Conservation (phyloP, 768 basidiomycete species). For the Xerocomus spinulosus region DNA sequence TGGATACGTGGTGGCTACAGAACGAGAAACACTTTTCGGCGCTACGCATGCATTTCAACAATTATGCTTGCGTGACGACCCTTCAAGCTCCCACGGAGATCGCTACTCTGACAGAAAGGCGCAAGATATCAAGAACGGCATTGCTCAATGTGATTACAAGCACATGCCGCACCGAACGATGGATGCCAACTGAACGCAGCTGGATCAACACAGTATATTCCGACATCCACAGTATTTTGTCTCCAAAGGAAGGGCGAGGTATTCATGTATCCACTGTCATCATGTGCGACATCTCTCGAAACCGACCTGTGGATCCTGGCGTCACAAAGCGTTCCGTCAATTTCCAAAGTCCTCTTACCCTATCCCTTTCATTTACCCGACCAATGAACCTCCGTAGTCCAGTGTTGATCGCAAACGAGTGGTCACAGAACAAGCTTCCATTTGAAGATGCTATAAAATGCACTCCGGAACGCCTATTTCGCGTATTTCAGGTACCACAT, state of each 20-base stretch:
- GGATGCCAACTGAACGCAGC: slow-evolving; percentile 23
- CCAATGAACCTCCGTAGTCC: slow-evolving; percentile 13
- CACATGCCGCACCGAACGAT: slow-evolving; percentile 18
- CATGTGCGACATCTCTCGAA: slow-evolving; percentile 20
- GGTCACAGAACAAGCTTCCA: slow-evolving; percentile 12
- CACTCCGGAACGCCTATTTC: slow-evolving; percentile 15
- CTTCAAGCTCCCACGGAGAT: slow-evolving; percentile 11
- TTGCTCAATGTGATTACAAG: slow-evolving; percentile 18
- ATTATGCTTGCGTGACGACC: slow-evolving; percentile 38
- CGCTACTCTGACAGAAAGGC: slow-evolving; percentile 12
- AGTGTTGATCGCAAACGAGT: slow-evolving; percentile 2
- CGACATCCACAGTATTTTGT: slow-evolving; percentile 18
- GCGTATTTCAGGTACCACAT: slow-evolving; percentile 16
- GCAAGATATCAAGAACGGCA: slow-evolving; percentile 17
- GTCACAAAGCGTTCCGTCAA: slow-evolving; percentile 11
- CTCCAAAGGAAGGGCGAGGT: slow-evolving; percentile 1
- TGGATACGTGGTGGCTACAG: slow-evolving; percentile 30
- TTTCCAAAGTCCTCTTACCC: slow-evolving; percentile 13
- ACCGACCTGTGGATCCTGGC: background rate
- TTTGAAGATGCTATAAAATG: slow-evolving; percentile 15
- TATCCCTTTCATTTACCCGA: slow-evolving; percentile 4
- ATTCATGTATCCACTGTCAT: slow-evolving; percentile 16
- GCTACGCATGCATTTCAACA: slow-evolving; percentile 32
- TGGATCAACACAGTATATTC: slow-evolving; percentile 20
- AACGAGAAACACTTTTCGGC: slow-evolving; percentile 26